Evolutionary conservation across 768 basidiomycete genomes (phyloP).

Genomic region (Crucibulum laeve): DNA sequence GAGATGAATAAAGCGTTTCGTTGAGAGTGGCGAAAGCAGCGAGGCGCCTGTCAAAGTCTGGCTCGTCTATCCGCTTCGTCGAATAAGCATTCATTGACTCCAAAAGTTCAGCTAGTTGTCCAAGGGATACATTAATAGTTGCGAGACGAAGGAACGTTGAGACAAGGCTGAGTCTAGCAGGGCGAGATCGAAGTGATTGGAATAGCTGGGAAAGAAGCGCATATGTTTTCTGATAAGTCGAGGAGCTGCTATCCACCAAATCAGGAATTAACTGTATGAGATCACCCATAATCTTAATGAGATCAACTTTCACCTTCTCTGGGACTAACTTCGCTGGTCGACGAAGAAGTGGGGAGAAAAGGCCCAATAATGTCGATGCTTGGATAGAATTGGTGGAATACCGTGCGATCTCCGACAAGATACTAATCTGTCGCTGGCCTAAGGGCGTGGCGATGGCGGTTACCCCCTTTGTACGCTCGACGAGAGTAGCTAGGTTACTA

Average conservation of each 20-base stretch:
- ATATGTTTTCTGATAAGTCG: conserved; percentile 49
- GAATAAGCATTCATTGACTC: conserved; percentile 85
- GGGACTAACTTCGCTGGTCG: conserved; percentile 71
- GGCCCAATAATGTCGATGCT: conserved; percentile 62
- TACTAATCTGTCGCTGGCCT: conserved; percentile 75
- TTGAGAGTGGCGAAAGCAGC: conserved; percentile 72
- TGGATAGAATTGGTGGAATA: conserved; percentile 68
- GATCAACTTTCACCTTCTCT: conserved; percentile 82
- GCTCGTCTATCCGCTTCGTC: conserved; percentile 76
- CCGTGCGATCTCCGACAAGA: conserved; percentile 77
- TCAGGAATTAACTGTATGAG: conserved; percentile 66
- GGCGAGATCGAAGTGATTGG: conserved; percentile 67
- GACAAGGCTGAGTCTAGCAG: conserved; percentile 66
- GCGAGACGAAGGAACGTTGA: conserved; percentile 54
- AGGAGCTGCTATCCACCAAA: conserved; percentile 39
- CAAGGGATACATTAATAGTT: conserved; percentile 40
- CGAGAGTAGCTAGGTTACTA: conserved; percentile 61
- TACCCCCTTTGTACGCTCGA: conserved; percentile 55
- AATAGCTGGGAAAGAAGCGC: conserved; percentile 73
- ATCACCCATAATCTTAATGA: conserved; percentile 66
- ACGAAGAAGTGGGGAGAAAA: conserved; percentile 79
- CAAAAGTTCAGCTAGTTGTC: conserved; percentile 48
- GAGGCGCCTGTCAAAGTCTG: conserved; percentile 87
- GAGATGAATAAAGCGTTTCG: conserved; percentile 47
- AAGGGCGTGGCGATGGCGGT: conserved; percentile 54